A percentile compares a stretch with the other conserved stretches of the same genome.
Conservation (phyloP, 1,139 yeast species). For the Sugiyamaella japonica region DNA sequence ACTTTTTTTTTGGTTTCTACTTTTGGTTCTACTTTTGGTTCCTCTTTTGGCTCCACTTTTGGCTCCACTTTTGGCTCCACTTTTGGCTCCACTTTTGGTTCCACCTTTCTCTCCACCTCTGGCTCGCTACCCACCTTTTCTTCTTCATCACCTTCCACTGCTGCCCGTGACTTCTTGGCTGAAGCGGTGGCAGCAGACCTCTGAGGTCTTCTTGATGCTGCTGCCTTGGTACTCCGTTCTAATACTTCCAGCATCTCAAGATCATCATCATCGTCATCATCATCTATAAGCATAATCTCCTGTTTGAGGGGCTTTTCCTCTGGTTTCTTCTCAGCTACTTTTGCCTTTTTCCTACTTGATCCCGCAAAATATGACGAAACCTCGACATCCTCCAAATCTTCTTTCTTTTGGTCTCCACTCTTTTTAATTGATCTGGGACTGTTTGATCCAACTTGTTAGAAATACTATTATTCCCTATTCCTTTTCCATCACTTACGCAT, state of each 20-base stretch:
- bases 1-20: too few relatives aligned
- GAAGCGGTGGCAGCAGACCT: constrained; percentile 6
- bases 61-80: too few relatives aligned
- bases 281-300: constrained; percentile 1
- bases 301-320: not conserved
- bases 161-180: not conserved
- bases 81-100: too few relatives aligned
- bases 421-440: not conserved
- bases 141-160: not conserved
- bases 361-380: constrained; percentile 26
- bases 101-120: not conserved
- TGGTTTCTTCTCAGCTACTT: constrained; percentile 5
- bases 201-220: constrained; percentile 1
- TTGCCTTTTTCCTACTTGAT: constrained; percentile 13
- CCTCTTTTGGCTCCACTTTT: too few relatives aligned
- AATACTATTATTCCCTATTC: too few relatives aligned
- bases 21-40: too few relatives aligned
- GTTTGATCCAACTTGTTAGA: not conserved
- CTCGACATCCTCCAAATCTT: constrained; percentile 24
- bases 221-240: not conserved
- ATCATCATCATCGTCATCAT: constrained; percentile 32
- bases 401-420: constrained; percentile 6
- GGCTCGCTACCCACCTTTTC: not conserved
- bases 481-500: constrained; percentile 2
- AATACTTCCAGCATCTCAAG: constrained; percentile 27